Percentiles rank a stretch among this genome's conserved stretches.
phyloP scores from a whole-genome alignment of 2,329 filamentous ascomycete genomes.

The Geoglossum cookeanum region DNA sequence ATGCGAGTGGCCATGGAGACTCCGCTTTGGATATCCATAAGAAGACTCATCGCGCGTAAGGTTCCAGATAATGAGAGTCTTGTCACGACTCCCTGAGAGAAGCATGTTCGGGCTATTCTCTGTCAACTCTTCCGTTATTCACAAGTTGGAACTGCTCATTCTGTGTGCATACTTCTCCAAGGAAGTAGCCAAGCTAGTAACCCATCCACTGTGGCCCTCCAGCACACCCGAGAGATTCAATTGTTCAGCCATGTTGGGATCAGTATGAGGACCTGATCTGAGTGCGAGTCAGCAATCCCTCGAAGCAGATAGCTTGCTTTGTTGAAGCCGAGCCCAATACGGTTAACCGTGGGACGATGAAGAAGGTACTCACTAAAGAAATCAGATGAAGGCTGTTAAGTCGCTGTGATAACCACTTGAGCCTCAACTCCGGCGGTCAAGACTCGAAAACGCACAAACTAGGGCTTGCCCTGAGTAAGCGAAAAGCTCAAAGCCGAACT shows the following conservation, averaged over 20 bases:
- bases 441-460: not conserved
- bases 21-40: conserved; percentile 98
- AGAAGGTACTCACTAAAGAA: not conserved
- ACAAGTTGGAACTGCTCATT: conserved; percentile 8
- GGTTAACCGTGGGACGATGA: not conserved
- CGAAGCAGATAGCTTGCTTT: not conserved
- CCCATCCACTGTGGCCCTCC: conserved; percentile 99
- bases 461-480: conserved; percentile 1
- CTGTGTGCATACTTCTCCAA: conserved; percentile 71
- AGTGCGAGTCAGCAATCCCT: not conserved
- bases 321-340: too few relatives aligned
- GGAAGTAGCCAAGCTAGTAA: conserved; percentile 94
- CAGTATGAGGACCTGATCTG: not conserved
- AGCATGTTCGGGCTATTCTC: conserved; percentile 86
- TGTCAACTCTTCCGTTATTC: conserved; percentile 19
- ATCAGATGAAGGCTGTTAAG: not conserved
- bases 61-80: conserved; percentile 99
- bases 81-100: conserved; percentile 91
- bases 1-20: conserved; percentile 96
- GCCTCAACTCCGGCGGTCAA: not conserved
- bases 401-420: not conserved
- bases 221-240: conserved; percentile 92
- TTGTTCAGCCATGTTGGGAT: conserved; percentile 63
- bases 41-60: conserved; percentile 94
- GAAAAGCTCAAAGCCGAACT: not conserved